phyloP scores from a whole-genome alignment of 495 filamentous ascomycete genomes.

The Aspergillus steynii region DNA sequence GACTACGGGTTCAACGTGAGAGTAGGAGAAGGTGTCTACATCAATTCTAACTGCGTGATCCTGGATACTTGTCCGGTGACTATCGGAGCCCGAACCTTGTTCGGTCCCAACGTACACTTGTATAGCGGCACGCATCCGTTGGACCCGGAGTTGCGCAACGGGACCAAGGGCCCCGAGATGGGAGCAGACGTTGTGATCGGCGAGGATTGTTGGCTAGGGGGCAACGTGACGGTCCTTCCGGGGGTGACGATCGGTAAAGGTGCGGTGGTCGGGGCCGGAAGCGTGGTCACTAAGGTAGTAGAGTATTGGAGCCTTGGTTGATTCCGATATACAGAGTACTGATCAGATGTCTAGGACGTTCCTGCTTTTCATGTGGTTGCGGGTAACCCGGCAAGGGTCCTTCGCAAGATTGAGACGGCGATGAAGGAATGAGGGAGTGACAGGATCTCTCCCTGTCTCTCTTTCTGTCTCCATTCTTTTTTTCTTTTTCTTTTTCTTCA shows the following conservation, averaged over 20 bases:
- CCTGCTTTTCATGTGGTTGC: slow-evolving; percentile 62
- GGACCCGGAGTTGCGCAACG: slow-evolving; percentile 71
- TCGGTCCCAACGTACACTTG: slow-evolving; percentile 75
- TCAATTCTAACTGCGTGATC: slow-evolving; percentile 76
- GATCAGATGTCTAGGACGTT: slow-evolving; percentile 50
- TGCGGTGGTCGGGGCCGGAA: slow-evolving; percentile 77
- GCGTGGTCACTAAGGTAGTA: slow-evolving; percentile 84
- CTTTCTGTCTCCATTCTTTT: not conserved
- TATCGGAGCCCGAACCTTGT: slow-evolving; percentile 75
- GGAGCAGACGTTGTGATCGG: slow-evolving; percentile 76
- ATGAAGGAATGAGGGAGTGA: slow-evolving; percentile 25
- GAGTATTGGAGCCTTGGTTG: slow-evolving; percentile 6
- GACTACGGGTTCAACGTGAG: slow-evolving; percentile 79
- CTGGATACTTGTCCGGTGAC: slow-evolving; percentile 77
- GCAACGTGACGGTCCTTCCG: slow-evolving; percentile 70
- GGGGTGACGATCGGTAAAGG: slow-evolving; percentile 83
- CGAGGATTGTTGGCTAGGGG: slow-evolving; percentile 89
- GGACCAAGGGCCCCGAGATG: slow-evolving; percentile 70
- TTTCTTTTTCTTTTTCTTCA: not conserved
- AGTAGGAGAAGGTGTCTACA: slow-evolving; percentile 66
- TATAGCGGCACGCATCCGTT: slow-evolving; percentile 75
- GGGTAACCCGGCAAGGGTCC: slow-evolving; percentile 66
- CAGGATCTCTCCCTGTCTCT: not conserved
- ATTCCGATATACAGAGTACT: not conserved
- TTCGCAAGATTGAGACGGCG: slow-evolving; percentile 53